Base-by-base conservation (phyloP, 169 alveolate species). In the Eimeria necatrix region DNA sequence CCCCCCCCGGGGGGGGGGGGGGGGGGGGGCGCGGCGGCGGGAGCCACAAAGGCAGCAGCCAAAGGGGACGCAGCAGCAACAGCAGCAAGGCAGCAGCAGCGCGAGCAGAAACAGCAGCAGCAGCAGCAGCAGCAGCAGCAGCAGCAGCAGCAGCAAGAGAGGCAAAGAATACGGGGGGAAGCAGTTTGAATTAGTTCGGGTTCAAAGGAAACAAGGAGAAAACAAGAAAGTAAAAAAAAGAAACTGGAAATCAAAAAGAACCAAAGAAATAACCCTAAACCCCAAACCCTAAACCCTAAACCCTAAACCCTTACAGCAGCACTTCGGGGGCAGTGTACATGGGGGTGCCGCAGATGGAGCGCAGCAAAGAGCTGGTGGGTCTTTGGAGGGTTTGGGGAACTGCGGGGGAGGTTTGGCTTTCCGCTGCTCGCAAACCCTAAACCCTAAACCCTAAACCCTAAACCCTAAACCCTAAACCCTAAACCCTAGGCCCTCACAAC, bases 281-380 rank as follows among this genome's bases (percentile, higher is more conserved):
- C 4, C 4, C n/a, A 61, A 61, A 61, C 73, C 73, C 73, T 61
- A 61, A 61, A n/a, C n/a, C n/a, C n/a, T n/a, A n/a, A n/a, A n/a
- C n/a, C 73, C 4, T 61, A 61, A 61, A 61, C 73, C 73, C 87
- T 76, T 70, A 87, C 94, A 74, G 70, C 14, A 87, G 94, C 24
- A 87, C 94, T 24, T 87, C 94, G 20, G 94, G 94, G 48, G 94
- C 94, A 1, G 94, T 87, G 73, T 87, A 87, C 94, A 87, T 87
- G n/a, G 94, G 94, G 24, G 94, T 87, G 2, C 94, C 94, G 86
- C 94, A 87, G 51, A 87, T 71, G 12, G 94, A 87, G 4, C 86
- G 49, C 0, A 87, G 73, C 81, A 87, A 26, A 51, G 94, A 60
- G 51, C 49, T 76, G 4, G 94, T 26, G 3, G 94, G 94, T 6